Conservation (phyloP, 441 rosid genomes). For the Metrosideros polymorpha region DNA sequence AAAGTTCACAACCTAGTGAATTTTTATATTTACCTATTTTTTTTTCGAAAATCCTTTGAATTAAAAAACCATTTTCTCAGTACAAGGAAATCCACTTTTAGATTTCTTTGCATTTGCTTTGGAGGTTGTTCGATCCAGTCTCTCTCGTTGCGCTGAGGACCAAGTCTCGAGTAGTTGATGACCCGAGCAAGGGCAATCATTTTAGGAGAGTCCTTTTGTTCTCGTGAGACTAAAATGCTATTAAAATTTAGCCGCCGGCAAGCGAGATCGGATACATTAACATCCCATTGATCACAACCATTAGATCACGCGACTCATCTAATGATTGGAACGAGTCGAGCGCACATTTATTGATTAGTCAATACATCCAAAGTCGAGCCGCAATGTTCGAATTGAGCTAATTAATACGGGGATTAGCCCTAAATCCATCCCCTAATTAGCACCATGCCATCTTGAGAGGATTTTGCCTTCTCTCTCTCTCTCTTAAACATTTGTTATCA, state of each 20-base stretch:
- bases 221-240: background rate
- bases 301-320: background rate
- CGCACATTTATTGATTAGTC: fast-evolving
- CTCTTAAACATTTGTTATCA: too few species aligned
- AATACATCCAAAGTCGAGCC: fast-evolving
- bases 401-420: fast-evolving
- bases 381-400: fast-evolving
- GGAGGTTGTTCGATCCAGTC: background rate
- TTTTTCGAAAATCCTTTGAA: background rate
- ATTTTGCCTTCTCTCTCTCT: too few species aligned
- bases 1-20: background rate
- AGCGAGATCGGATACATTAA: background rate
- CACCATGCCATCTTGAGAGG: too few species aligned
- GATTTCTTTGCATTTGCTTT: background rate
- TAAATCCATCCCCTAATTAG: too few species aligned
- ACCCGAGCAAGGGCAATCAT: background rate
- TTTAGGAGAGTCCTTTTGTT: background rate
- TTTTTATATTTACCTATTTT: background rate
- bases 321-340: background rate
- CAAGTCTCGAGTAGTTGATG: background rate
- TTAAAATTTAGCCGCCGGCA: too few species aligned
- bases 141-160: background rate
- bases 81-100: background rate
- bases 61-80: background rate
- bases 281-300: background rate